These are phyloP conservation scores for Chlorella sp. DNA, from an alignment of 139 green algal species.

Conservation along the genomic window DNA sequence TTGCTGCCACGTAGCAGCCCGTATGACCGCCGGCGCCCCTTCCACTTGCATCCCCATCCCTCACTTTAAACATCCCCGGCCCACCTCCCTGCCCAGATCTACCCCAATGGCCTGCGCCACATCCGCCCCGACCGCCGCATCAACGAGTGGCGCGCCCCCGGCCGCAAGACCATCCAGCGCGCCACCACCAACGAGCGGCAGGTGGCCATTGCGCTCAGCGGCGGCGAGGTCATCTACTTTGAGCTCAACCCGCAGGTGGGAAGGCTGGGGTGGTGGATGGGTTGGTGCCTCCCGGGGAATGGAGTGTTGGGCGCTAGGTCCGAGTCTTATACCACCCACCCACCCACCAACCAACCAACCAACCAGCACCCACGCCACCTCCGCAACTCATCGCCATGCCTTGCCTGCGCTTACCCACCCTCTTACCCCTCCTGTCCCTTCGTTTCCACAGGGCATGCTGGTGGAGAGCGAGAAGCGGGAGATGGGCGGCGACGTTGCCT, in stretches of 20 bases:
- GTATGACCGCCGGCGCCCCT: no score
- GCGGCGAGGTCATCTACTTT: slow-evolving; percentile 96
- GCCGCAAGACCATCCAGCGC: slow-evolving; percentile 70
- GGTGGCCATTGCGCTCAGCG: slow-evolving; percentile 87
- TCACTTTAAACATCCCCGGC: neutral
- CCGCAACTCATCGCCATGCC: no score
- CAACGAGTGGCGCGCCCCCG: slow-evolving; percentile 97
- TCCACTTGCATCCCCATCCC: neutral
- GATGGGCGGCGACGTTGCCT: slow-evolving; percentile 90
- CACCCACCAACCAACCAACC: no score
- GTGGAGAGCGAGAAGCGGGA: slow-evolving; percentile 95
- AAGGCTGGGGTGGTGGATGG: neutral
- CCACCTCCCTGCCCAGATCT: slow-evolving; percentile 67
- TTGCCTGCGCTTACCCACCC: neutral
- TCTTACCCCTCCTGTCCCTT: no score
- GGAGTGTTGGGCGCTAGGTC: no score
- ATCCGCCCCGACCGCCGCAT: slow-evolving; percentile 92
- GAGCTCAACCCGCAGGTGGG: slow-evolving; percentile 86
- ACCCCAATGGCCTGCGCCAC: slow-evolving; percentile 92
- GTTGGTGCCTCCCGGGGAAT: no score
- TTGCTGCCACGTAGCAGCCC: no score
- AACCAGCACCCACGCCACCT: no score
- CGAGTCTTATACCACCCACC: no score
- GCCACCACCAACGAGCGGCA: slow-evolving; percentile 85
- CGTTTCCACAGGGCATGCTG: slow-evolving; percentile 74